These are phyloP conservation scores for Aureobasidium sp. DNA, from an alignment of 2,329 filamentous ascomycete genomes.

Conservation along the genomic window DNA sequence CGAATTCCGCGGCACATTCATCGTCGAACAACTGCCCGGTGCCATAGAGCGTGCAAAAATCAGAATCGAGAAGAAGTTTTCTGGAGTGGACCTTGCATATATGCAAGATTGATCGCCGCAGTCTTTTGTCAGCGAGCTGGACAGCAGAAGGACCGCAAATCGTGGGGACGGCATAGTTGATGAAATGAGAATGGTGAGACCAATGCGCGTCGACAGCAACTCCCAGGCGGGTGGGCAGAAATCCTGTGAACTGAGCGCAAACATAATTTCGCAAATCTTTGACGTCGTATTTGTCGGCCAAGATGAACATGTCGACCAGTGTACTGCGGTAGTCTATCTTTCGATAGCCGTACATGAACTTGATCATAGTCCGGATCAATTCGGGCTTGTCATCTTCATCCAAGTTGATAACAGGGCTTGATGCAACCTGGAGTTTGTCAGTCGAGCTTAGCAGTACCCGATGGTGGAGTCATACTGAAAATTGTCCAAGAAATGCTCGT, in stretches of 20 bases:
- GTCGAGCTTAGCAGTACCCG: neutral
- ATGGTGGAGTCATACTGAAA: neutral
- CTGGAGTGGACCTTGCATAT: neutral
- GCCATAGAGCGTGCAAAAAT: neutral
- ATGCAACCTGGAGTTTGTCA: neutral
- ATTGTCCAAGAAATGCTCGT: neutral
- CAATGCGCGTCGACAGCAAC: too few species aligned
- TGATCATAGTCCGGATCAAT: neutral
- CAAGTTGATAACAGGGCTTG: neutral
- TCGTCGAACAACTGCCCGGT: neutral
- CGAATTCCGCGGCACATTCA: neutral
- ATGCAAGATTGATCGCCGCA: neutral
- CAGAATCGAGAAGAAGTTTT: neutral
- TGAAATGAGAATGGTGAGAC: neutral
- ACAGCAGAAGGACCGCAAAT: neutral
- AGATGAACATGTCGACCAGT: neutral
- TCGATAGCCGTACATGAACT: neutral
- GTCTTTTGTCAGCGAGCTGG: neutral
- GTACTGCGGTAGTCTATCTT: neutral
- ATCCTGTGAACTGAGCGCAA: neutral
- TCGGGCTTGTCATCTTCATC: neutral
- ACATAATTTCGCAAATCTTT: neutral
- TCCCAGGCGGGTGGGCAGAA: too few species aligned
- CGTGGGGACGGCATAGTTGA: neutral
- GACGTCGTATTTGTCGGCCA: neutral